Percentiles rank a stretch among this genome's conserved stretches.
Evolutionary conservation across 495 filamentous ascomycete genomes (phyloP).

Genomic region (Clohesyomyces aquaticus): DNA sequence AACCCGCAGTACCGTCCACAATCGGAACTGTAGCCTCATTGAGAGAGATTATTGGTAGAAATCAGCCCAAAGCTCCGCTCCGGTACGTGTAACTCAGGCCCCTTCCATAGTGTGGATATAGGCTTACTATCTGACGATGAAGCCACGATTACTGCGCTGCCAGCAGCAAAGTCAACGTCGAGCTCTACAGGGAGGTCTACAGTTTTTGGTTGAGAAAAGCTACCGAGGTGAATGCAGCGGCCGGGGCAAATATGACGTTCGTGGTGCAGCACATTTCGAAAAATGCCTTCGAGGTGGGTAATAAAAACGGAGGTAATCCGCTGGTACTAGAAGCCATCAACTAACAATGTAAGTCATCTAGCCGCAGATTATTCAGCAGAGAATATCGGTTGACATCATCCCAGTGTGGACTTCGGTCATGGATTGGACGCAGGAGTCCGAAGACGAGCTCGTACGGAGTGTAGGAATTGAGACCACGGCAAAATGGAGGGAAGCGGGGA

Average conservation of each 20-base stretch:
- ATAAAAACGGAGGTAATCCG: constrained; percentile 35
- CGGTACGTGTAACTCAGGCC: no score
- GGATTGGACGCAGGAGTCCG: constrained; percentile 26
- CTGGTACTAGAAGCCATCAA: constrained; percentile 13
- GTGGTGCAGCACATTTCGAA: constrained; percentile 37
- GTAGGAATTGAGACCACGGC: constrained; percentile 8
- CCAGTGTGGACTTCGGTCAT: constrained; percentile 37
- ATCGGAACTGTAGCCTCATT: not conserved
- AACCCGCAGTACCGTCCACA: constrained; percentile 9
- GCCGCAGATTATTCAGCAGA: no score
- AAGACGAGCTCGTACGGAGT: constrained; percentile 16
- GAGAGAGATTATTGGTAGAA: not conserved
- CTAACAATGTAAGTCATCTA: constrained; percentile 26
- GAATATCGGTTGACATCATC: no score
- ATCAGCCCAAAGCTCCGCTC: no score
- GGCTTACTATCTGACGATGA: no score
- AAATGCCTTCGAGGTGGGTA: constrained; percentile 6
- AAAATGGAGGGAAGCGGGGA: constrained; percentile 27
- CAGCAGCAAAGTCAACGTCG: constrained; percentile 36
- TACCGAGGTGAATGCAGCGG: constrained; percentile 22
- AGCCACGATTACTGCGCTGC: constrained; percentile 21
- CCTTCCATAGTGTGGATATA: no score
- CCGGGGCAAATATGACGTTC: constrained; percentile 42
- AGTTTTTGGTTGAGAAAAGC: constrained; percentile 40
- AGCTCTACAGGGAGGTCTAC: constrained; percentile 44